Evolutionary conservation across 1,139 yeast species (phyloP).

Genomic region (Suhomyces anneliseae): DNA sequence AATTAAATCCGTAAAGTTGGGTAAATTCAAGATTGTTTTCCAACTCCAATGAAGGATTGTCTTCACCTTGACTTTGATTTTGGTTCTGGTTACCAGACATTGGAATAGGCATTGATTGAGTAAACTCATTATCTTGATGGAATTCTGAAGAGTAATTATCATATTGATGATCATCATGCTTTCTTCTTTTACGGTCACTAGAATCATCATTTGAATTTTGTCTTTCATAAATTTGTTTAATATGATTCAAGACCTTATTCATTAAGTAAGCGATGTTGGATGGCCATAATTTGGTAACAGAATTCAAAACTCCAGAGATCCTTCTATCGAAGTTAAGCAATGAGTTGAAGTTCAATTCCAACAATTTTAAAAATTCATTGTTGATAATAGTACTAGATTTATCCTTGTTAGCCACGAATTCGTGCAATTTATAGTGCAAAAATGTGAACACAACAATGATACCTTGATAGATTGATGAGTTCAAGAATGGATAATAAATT

Average conservation of each 20-base stretch:
- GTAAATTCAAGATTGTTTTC: constrained; percentile 7
- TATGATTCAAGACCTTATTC: constrained; percentile 33
- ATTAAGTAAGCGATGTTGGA: constrained; percentile 35
- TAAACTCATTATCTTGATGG: not conserved
- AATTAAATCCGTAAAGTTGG: constrained; percentile 28
- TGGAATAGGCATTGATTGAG: constrained; percentile 1
- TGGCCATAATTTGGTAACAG: constrained; percentile 36
- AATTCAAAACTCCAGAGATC: constrained; percentile 19
- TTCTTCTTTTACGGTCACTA: constrained; percentile 1
- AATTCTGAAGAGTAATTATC: constrained; percentile 1
- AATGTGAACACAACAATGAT: constrained; percentile 51
- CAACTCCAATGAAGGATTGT: constrained; percentile 1
- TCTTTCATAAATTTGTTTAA: constrained; percentile 27
- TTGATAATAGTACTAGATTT: constrained; percentile 10
- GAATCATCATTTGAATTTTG: constrained; percentile 14
- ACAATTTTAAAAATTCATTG: constrained; percentile 23
- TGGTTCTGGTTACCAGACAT: not conserved
- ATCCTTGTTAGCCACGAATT: constrained; percentile 29
- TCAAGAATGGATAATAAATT: constrained; percentile 45
- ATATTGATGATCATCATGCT: constrained; percentile 2
- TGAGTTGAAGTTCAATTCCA: constrained; percentile 26
- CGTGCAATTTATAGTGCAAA: constrained; percentile 43
- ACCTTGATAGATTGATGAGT: constrained; percentile 52
- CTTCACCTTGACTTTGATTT: not conserved
- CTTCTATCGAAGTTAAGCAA: constrained; percentile 29